Evolutionary conservation across 805 yeast species (phyloP).

Genomic region (Cyberlindnera nakhonratchasimensis): DNA sequence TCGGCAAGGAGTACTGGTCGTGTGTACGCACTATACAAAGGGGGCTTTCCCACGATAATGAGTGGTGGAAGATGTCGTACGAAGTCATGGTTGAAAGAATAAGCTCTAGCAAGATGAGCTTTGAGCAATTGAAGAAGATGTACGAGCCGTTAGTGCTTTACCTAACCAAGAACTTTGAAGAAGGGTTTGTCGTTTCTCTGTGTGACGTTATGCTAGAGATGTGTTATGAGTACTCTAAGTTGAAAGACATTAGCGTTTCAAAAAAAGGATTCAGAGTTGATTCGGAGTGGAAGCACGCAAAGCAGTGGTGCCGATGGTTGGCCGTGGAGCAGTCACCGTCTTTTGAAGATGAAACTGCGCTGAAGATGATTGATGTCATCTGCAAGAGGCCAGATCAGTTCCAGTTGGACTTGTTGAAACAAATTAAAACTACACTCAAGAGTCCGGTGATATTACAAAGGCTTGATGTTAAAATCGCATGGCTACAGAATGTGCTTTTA

Average conservation of each 20-base stretch:
- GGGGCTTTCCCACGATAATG: conserved; percentile 14
- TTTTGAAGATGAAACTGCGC: not conserved
- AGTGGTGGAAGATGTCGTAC: conserved; percentile 17
- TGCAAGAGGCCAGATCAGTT: conserved; percentile 15
- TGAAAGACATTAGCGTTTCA: conserved; percentile 2
- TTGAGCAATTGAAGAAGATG: conserved; percentile 26
- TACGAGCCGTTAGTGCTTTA: conserved; percentile 29
- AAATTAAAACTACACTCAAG: conserved; percentile 3
- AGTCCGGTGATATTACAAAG: not conserved
- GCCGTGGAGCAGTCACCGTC: conserved; percentile 6
- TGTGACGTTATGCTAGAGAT: conserved; percentile 15
- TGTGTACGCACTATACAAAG: conserved; percentile 27
- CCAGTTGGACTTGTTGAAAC: conserved; percentile 10
- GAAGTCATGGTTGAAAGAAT: conserved; percentile 35
- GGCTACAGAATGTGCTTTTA: not conserved
- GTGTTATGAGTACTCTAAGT: conserved; percentile 17
- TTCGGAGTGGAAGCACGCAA: conserved; percentile 9
- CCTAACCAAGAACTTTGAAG: conserved; percentile 17
- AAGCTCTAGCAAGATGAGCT: conserved; percentile 29
- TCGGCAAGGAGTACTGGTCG: conserved; percentile 42
- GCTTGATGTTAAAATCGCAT: not conserved
- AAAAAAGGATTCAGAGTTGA: conserved; percentile 3
- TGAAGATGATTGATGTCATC: conserved; percentile 15
- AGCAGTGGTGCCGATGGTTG: conserved; percentile 20
- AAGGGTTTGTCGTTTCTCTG: conserved; percentile 24